Evolutionary conservation across 768 basidiomycete species (phyloP), one percentile per base, ranked within the genome.

Genomic region (Tylopilus sp.): DNA sequence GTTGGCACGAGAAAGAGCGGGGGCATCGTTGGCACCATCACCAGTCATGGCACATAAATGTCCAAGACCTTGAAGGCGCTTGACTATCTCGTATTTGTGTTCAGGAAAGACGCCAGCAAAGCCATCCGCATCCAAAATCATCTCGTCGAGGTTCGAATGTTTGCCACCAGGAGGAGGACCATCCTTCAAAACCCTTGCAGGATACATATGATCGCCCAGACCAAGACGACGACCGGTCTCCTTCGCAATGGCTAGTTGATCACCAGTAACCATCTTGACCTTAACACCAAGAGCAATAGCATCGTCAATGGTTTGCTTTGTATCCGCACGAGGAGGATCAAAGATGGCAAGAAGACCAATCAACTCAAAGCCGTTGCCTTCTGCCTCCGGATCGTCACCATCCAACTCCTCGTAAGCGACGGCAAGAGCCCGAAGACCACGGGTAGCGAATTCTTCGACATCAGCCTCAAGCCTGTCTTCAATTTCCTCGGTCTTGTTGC

Each of bases 211-310:
- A 72, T 98, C 95, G 68, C 95, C 95, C 54, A 98, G 79, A 61
- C 95, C 95, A 44, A 98, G 90, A 76, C 95, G 91, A 70, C 95
- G 90, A 53, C 95, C 95, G 55, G 95, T 98, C 73, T 98, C 95
- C 82, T 98, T 98, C 33, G 95, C 95, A 62, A 98, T 98, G 58
- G 95, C 95, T 67, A 98, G 91, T 77, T 98, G 95, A 70, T 98
- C 95, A 79, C 95, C 95, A n/a, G 95, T 98, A 55, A 98, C 95
- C 95, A 98, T 98, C 87, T 98, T 98, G 70, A 98, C 95, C 69
- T 86, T 88, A 63, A 98, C 94, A 71, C 95, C 95, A 67, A 98
- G 91, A 51, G 86, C 86, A 51, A 93, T 77, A 47, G 95, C 95
- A 70, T 98, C 94, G 65, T 98, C 95, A 67, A 98, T 98, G 18